Base-by-base conservation (phyloP, 2,329 filamentous ascomycete genomes). In the Spiromastix sp. region DNA sequence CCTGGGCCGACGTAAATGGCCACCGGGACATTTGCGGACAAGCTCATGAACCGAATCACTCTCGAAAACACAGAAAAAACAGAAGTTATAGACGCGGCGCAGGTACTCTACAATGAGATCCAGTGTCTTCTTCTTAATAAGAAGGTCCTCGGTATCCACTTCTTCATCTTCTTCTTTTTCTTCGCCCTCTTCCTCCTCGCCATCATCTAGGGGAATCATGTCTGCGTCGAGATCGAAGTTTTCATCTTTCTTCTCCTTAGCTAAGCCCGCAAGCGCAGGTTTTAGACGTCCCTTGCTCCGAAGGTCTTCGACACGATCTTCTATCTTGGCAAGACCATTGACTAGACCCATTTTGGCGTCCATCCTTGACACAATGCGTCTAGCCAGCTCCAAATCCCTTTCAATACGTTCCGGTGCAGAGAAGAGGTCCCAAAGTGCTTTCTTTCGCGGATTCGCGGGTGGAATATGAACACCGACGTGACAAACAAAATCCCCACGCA, bases 21-120 rank as follows among this genome's bases (percentile, higher is more conserved):
- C 91, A 27, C 91, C 91, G 17, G 91, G 86, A 50, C 91, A 98
- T 63, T 98, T 96, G 40, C 91, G 79, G 26, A 85, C 87, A 46
- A 98, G 70, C 62, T 98, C 91, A 52, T 98, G 91, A 15, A 96
- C 80, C 0, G 89, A 96, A 59, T 98, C 91, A 53, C 86, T 91
- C 62, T 98, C 91, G 48, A 98, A 96, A 4, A 98, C 93, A 57
- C 91, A 98, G 67, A 96, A 98, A 69, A 98, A 95, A 67, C 91
- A 98, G 64, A 98, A 96, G 63, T 91, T 95, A 71, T 93, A 93
- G 34, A 98, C 91, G 11, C 91, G 80, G 34, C 91, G 85, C 40
- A 98, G 72, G 57, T 98, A 98, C 63, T 98, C 91, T 35, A 96
- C 91, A 58, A 94, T 72, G 22, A 98, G 70, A 61, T 98, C 91